A percentile compares a stretch with the other conserved stretches of the same genome.
phyloP scores from a whole-genome alignment of 1,284 basidiomycete species.

The Rhodotorula glutinis region DNA sequence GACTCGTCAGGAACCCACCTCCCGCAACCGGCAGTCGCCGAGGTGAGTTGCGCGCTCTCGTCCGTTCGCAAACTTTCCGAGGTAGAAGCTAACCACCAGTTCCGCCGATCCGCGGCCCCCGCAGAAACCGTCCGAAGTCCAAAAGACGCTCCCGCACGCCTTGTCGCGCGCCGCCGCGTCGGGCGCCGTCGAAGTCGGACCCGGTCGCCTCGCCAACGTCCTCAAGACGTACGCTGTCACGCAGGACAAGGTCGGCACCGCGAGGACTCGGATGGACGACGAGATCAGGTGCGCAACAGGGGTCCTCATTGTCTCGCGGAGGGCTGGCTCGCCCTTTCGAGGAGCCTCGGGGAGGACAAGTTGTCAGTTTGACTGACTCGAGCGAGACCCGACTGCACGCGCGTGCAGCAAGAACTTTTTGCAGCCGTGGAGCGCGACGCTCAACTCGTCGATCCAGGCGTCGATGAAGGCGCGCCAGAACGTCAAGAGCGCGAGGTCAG shows the following conservation, averaged over 20 bases:
- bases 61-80: not conserved
- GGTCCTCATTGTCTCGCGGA: too few relatives aligned
- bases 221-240: conserved; percentile 75
- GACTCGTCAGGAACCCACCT: conserved; percentile 70
- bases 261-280: conserved; percentile 52
- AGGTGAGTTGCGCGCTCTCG: conserved; percentile 13
- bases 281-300: conserved; percentile 42
- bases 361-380: too few relatives aligned
- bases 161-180: conserved; percentile 74
- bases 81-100: too few relatives aligned
- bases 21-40: conserved; percentile 66
- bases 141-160: conserved; percentile 92
- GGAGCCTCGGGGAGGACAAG: too few relatives aligned
- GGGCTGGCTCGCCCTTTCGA: too few relatives aligned
- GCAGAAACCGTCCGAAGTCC: conserved; percentile 44
- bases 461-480: conserved; percentile 86
- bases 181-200: conserved; percentile 60
- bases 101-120: too few relatives aligned
- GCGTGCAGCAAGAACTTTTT: conserved; percentile 62
- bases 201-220: conserved; percentile 68
- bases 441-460: conserved; percentile 73
- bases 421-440: conserved; percentile 84
- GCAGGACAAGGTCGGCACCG: conserved; percentile 83
- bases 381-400: too few relatives aligned
- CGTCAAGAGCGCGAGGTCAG: conserved; percentile 76